Percentiles rank a stretch among this genome's conserved stretches.
phyloP scores from a whole-genome alignment of 192 early-diverging fungal species.

The Coemansia sp. region DNA sequence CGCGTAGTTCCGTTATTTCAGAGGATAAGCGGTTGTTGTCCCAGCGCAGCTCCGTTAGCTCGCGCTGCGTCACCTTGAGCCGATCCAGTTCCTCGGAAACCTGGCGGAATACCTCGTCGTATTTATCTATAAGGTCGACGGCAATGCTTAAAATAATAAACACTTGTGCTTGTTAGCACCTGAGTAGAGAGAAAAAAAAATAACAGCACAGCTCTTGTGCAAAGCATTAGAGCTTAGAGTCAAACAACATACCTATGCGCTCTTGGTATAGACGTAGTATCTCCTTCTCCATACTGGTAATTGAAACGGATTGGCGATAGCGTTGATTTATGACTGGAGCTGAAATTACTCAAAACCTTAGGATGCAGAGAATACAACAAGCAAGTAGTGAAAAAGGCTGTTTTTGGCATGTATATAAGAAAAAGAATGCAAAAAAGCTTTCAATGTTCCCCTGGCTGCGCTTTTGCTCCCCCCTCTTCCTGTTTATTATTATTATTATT shows the following conservation, averaged over 20 bases:
- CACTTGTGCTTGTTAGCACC: neutral
- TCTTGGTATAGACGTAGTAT: conserved; percentile 51
- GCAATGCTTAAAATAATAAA: neutral
- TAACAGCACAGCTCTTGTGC: no score
- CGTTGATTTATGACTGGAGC: no score
- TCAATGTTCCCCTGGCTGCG: no score
- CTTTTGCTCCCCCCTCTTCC: no score
- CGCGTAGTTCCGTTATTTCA: conserved; percentile 40
- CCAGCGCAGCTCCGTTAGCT: conserved; percentile 48
- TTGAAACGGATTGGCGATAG: neutral
- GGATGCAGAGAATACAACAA: neutral
- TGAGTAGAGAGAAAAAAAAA: neutral
- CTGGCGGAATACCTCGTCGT: conserved; percentile 46
- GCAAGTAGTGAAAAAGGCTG: neutral
- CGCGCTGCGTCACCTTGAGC: conserved; percentile 43
- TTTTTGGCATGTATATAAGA: neutral
- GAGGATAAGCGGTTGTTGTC: conserved; percentile 34
- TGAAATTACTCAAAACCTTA: neutral
- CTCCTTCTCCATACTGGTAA: conserved; percentile 44
- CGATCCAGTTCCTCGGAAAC: conserved; percentile 43
- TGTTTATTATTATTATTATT: no score
- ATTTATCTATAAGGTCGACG: conserved; percentile 36
- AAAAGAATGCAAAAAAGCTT: no score
- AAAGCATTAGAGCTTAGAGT: no score
- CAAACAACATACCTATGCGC: conserved; percentile 42